These are phyloP conservation scores for Globisporangium orthogonon DNA, from an alignment of 352 stramenopile genomes.

Conservation along the genomic window DNA sequence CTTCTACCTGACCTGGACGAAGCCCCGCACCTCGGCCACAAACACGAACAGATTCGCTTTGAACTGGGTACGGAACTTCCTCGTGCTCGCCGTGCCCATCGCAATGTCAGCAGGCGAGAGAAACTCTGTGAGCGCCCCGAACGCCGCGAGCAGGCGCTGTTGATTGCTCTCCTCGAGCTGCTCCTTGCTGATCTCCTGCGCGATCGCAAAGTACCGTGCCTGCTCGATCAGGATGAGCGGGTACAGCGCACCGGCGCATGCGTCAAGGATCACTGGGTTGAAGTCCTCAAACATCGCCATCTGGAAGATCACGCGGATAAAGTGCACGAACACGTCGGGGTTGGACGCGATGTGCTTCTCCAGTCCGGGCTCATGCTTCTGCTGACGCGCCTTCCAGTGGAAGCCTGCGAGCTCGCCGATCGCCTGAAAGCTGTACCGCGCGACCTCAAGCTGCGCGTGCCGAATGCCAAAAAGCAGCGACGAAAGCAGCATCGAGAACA, in stretches of 20 bases:
- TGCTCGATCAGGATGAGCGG: slow-evolving; percentile 79
- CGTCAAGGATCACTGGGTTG: slow-evolving; percentile 65
- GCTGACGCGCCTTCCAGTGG: slow-evolving; percentile 54
- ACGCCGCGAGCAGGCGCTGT: slow-evolving; percentile 51
- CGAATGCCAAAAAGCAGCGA: slow-evolving; percentile 72
- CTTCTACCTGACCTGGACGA: slow-evolving; percentile 75
- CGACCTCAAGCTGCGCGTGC: slow-evolving; percentile 67
- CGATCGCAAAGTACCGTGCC: slow-evolving; percentile 58
- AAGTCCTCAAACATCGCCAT: slow-evolving; percentile 82
- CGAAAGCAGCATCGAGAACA: slow-evolving; percentile 74
- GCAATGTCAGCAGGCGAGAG: slow-evolving; percentile 51
- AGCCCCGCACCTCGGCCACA: slow-evolving; percentile 73
- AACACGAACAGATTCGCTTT: slow-evolving; percentile 82
- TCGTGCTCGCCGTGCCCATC: slow-evolving; percentile 50
- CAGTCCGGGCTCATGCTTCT: slow-evolving; percentile 41
- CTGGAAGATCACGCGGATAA: slow-evolving; percentile 70
- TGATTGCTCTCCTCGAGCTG: slow-evolving; percentile 37
- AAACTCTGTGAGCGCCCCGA: slow-evolving; percentile 62
- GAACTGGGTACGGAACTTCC: slow-evolving; percentile 68
- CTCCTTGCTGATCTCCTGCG: slow-evolving; percentile 55
- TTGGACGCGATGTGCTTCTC: slow-evolving; percentile 35
- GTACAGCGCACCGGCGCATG: slow-evolving; percentile 61
- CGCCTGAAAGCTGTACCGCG: slow-evolving; percentile 79
- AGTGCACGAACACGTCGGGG: slow-evolving; percentile 61
- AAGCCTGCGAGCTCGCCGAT: slow-evolving; percentile 67